Conservation (phyloP, 306 rosid genomes). For the Benincasa hispida region DNA sequence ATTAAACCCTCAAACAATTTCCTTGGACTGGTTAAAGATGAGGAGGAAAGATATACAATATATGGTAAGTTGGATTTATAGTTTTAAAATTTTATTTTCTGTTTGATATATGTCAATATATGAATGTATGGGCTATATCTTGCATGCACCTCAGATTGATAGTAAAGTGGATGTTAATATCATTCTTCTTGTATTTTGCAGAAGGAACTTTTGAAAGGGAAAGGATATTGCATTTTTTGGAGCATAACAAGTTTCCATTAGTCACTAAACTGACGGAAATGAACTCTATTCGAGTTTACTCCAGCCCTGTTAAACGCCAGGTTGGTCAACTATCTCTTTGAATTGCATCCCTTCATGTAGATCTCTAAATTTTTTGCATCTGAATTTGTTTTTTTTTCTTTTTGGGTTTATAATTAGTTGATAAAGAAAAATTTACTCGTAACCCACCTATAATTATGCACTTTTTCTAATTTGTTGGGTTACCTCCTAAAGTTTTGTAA, state of each 20-base stretch:
- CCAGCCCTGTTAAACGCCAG: slow-evolving; percentile 80
- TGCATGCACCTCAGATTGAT: not conserved
- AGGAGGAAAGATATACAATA: slow-evolving; percentile 67
- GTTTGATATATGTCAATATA: not conserved
- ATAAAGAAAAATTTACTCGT: not conserved
- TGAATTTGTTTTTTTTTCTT: not conserved
- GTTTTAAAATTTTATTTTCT: not conserved
- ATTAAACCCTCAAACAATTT: slow-evolving; percentile 27
- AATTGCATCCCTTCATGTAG: not conserved
- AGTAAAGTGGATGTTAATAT: not conserved
- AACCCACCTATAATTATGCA: not conserved
- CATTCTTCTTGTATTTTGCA: slow-evolving; percentile 27
- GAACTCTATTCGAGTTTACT: slow-evolving; percentile 56
- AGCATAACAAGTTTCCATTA: slow-evolving; percentile 70
- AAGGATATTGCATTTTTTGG: slow-evolving; percentile 56
- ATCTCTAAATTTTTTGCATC: not conserved
- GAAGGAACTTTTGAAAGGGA: slow-evolving; percentile 49
- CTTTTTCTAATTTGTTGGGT: not conserved
- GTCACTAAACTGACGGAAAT: slow-evolving; percentile 63
- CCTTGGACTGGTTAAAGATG: slow-evolving; percentile 70
- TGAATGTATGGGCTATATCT: not conserved
- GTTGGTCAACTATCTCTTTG: slow-evolving; percentile 18
- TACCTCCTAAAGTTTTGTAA: not conserved
- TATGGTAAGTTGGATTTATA: slow-evolving; percentile 50
- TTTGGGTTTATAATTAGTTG: not conserved